A percentile compares a stretch with the other conserved stretches of the same genome.
phyloP scores from a whole-genome alignment of 331 rosid species.

The Acacia pycnantha region DNA sequence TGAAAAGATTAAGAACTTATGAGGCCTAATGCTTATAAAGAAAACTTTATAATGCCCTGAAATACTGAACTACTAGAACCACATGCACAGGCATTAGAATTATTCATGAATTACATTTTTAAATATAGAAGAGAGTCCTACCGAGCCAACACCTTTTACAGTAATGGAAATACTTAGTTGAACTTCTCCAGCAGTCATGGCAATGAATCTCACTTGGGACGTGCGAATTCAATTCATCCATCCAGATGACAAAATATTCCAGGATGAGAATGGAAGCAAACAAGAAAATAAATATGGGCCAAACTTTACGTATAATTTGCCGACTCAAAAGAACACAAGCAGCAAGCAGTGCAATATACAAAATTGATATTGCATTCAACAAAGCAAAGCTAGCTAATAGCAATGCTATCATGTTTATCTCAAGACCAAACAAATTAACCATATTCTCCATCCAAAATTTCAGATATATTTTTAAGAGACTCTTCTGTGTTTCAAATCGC shows the following conservation, averaged over 20 bases:
- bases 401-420: conserved; percentile 93
- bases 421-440: conserved; percentile 94
- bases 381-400: conserved; percentile 93
- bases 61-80: conserved; percentile 15
- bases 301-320: conserved; percentile 57
- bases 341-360: conserved; percentile 77
- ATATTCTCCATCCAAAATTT: conserved; percentile 91
- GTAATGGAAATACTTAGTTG: conserved; percentile 60
- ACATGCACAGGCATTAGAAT: conserved; percentile 27
- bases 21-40: conserved; percentile 13
- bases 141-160: conserved; percentile 93
- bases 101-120: conserved; percentile 15
- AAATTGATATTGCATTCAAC: conserved; percentile 80
- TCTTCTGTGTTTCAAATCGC: conserved; percentile 85
- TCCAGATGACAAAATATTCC: conserved; percentile 87
- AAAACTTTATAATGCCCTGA: conserved; percentile 16
- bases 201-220: conserved; percentile 50
- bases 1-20: conserved; percentile 22
- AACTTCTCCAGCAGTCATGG: conserved; percentile 83
- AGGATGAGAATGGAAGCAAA: conserved; percentile 88
- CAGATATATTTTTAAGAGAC: conserved; percentile 69
- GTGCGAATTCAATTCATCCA: conserved; percentile 39
- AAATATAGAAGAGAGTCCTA: conserved; percentile 46
- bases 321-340: conserved; percentile 85
- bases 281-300: conserved; percentile 83